phyloP scores from a whole-genome alignment of 2,329 filamentous ascomycete genomes.

The Cladosporium cucumerinum region DNA sequence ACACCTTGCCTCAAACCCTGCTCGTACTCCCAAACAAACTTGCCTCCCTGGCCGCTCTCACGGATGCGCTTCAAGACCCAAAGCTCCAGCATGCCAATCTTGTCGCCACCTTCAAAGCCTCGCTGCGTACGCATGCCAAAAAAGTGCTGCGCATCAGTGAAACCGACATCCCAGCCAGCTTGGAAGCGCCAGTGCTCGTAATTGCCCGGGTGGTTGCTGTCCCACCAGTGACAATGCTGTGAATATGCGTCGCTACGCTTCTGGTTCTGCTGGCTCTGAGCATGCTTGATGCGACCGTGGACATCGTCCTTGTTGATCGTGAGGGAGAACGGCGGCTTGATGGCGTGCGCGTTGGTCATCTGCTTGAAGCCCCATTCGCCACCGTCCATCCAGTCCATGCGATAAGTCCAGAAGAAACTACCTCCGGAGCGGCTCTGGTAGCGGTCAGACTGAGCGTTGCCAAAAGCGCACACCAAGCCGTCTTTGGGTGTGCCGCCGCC shows the following conservation, averaged over 20 bases:
- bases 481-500: constrained; percentile 34
- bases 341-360: constrained; percentile 46
- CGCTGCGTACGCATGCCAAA: constrained; percentile 43
- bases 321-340: constrained; percentile 41
- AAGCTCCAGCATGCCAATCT: constrained; percentile 56
- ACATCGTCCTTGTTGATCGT: constrained; percentile 39
- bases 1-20: constrained; percentile 49
- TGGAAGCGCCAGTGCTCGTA: constrained; percentile 54
- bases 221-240: constrained; percentile 52
- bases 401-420: constrained; percentile 59
- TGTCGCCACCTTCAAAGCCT: constrained; percentile 44
- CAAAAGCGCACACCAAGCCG: constrained; percentile 46
- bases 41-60: constrained; percentile 49
- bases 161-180: constrained; percentile 56
- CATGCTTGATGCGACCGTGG: constrained; percentile 36
- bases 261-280: constrained; percentile 39
- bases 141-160: constrained; percentile 53
- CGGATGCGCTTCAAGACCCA: constrained; percentile 56
- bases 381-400: constrained; percentile 61
- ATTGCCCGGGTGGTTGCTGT: constrained; percentile 41
- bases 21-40: constrained; percentile 52
- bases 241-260: constrained; percentile 38
- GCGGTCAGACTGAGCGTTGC: constrained; percentile 45
- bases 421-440: constrained; percentile 53
- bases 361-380: constrained; percentile 59